Base-by-base conservation (phyloP, 306 rosid species). In the Medicago ruthenica region DNA sequence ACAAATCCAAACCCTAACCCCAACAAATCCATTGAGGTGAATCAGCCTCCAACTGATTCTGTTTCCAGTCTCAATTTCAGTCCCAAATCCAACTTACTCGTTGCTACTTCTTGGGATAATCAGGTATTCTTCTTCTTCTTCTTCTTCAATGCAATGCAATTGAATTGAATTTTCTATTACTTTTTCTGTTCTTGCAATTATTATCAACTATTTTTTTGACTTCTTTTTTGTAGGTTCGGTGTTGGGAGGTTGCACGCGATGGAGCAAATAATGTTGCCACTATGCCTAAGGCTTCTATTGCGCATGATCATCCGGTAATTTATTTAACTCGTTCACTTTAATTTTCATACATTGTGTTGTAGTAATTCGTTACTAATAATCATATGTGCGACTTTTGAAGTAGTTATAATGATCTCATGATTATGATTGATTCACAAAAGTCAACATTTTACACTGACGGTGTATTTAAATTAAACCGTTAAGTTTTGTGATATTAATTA, bases 71-170 rank as follows among this genome's bases (percentile, higher is more conserved):
- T 95, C 65, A 21, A 87, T 75, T 95, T 95, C 85, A 92, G 90
- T 81, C 91, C 99, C 4, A 95, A 92, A 82, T 89, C 96, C 16
- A 95, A 92, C 78, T 76, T 85, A 53, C 91, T 95, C 51, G 89
- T 95, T 2, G 97, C 98, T 5, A 95, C 97, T 27, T 92, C 98
- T 0, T 95, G 98, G 98, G 98, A 95, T 48, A 92, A 89, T 72
- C 97, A 95, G 93, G 98, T 93, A 11, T 58, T 34, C 40, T 3
- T 3, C 36, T 31, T 31, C 34, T 21, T 16, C 18, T 72, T 14
- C 16, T 44, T 16, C 40, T 18, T 16, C 53, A 18, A 18, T 17
- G 9, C 7, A n/a, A n/a, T 60, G 37, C 31, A 4, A 20, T 18
- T 37, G 39, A 8, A 18, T 21, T 7, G 0, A 39, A 5, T 58